Evolutionary conservation across 2,329 filamentous ascomycete species (phyloP).

Genomic region (Elsinoe australis): DNA sequence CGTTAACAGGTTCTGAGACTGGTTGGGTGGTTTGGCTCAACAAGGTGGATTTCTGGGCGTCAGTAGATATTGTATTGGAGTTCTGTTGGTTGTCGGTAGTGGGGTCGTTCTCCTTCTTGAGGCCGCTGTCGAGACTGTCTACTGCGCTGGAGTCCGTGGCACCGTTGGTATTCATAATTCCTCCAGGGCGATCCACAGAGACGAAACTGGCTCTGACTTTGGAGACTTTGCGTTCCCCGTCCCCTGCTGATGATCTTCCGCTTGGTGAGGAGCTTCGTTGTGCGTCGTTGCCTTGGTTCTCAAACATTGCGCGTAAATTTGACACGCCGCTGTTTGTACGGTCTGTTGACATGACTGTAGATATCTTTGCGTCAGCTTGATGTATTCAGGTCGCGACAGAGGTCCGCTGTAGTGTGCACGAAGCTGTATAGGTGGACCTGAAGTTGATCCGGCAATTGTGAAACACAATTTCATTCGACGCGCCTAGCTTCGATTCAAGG

Average conservation of each 20-base stretch:
- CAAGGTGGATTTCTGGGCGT: too few species aligned
- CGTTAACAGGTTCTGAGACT: too few species aligned
- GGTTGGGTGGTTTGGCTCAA: too few species aligned
- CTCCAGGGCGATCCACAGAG: constrained; percentile 34
- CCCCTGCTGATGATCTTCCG: constrained; percentile 23
- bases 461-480: constrained; percentile 15
- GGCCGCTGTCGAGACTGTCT: constrained; percentile 35
- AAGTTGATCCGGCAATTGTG: constrained; percentile 12
- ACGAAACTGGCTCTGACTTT: constrained; percentile 44
- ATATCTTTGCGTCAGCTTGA: constrained; percentile 1
- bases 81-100: too few species aligned
- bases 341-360: constrained; percentile 40
- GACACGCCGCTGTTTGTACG: constrained; percentile 37
- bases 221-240: constrained; percentile 32
- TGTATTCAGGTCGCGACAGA: neutral
- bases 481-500: constrained; percentile 10
- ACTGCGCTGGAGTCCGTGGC: constrained; percentile 37
- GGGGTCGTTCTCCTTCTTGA: constrained; percentile 26
- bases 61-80: too few species aligned
- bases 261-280: constrained; percentile 28
- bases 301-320: constrained; percentile 45
- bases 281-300: constrained; percentile 37
- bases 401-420: neutral
- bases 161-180: constrained; percentile 14
- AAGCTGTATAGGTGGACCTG: constrained; percentile 8